Conservation (phyloP, 441 rosid species). For the Capsella rubella region DNA sequence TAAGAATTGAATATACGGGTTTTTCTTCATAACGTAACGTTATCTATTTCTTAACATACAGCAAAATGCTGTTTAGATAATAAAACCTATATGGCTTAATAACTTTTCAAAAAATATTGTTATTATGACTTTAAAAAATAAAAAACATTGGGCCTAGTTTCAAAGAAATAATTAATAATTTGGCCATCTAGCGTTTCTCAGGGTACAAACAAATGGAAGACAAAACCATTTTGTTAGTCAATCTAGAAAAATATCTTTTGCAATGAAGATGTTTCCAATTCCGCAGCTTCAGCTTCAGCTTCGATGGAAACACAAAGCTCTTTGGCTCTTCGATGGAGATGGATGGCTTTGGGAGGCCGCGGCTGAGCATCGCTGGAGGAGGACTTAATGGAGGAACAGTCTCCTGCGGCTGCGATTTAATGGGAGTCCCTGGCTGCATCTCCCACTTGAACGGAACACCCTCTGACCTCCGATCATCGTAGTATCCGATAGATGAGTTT, state of each 20-base stretch:
- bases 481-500: constrained; percentile 40
- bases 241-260: constrained; percentile 39
- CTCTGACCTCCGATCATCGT: constrained; percentile 34
- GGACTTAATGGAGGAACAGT: constrained; percentile 61
- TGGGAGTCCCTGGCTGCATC: constrained; percentile 74
- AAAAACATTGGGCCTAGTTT: not conserved
- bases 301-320: constrained; percentile 27
- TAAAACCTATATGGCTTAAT: not conserved
- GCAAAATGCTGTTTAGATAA: no score
- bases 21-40: not conserved
- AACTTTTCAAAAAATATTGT: not conserved
- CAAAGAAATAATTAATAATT: not conserved
- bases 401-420: constrained; percentile 48
- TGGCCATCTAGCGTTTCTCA: constrained; percentile 24
- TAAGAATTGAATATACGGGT: not conserved
- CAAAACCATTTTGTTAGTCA: constrained; percentile 37
- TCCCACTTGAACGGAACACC: constrained; percentile 87
- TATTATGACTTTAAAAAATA: not conserved
- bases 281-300: constrained; percentile 32
- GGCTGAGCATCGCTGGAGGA: constrained; percentile 70
- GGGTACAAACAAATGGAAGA: constrained; percentile 34
- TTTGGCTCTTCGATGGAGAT: constrained; percentile 39
- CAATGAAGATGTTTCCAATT: constrained; percentile 39
- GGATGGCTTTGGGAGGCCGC: constrained; percentile 58
- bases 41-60: not conserved